Evolutionary conservation across 495 filamentous ascomycete genomes (phyloP).

Genomic region (Aspergillus sclerotioniger): DNA sequence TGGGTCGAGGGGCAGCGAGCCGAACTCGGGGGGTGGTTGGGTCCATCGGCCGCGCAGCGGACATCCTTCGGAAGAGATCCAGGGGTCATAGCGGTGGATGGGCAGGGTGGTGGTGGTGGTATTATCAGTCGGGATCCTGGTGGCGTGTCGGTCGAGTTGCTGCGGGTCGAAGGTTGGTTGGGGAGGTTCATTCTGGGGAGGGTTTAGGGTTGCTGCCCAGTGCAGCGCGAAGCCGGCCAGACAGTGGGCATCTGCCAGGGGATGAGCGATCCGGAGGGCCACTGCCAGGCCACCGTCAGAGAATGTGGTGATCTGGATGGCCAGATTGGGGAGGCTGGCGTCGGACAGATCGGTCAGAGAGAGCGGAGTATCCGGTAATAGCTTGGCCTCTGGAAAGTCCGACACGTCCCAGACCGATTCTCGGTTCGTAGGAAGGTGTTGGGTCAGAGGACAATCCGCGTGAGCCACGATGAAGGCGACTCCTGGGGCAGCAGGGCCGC

Average conservation of each 20-base stretch:
- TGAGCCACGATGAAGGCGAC: neutral
- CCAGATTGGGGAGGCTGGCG: constrained; percentile 50
- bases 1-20: neutral
- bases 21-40: neutral
- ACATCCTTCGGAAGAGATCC: neutral
- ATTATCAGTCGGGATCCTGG: neutral
- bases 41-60: neutral
- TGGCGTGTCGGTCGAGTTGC: neutral
- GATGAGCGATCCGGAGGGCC: constrained; percentile 56
- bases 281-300: constrained; percentile 67
- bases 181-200: neutral
- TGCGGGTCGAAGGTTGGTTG: neutral
- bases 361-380: neutral
- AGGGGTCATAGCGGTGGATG: neutral
- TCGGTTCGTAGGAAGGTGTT: neutral
- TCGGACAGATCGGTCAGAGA: neutral
- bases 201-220: neutral
- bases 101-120: neutral
- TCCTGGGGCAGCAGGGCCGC: neutral
- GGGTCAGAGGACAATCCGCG: neutral
- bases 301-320: constrained; percentile 29
- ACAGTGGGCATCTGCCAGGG: constrained; percentile 18
- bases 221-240: neutral
- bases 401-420: neutral
- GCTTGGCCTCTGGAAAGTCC: neutral